These are phyloP conservation scores for Paramyrothecium sp. DNA, from an alignment of 2,329 filamentous ascomycete species.

Conservation along the genomic window DNA sequence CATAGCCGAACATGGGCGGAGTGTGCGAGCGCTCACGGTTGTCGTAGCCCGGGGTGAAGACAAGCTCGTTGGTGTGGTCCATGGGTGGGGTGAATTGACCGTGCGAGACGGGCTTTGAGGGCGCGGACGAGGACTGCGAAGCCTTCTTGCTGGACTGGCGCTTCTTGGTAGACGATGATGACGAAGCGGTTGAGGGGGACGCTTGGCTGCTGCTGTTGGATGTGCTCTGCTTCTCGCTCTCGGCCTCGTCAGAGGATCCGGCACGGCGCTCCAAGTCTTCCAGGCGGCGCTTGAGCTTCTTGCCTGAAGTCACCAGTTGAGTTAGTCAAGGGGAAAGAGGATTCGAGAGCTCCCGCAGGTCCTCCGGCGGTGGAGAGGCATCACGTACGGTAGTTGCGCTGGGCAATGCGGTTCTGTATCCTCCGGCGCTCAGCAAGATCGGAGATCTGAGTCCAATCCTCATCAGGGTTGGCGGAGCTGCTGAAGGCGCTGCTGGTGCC, in stretches of 20 bases:
- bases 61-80: constrained; percentile 61
- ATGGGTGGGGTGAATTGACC: constrained; percentile 63
- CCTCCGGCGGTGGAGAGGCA: neutral
- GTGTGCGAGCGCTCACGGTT: constrained; percentile 69
- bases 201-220: constrained; percentile 19
- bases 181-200: constrained; percentile 15
- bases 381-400: constrained; percentile 88
- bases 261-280: constrained; percentile 82
- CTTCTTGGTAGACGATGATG: constrained; percentile 27
- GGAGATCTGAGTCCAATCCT: constrained; percentile 99
- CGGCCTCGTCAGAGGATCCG: constrained; percentile 51
- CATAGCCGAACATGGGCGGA: constrained; percentile 67
- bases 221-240: constrained; percentile 24
- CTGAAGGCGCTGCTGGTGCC: constrained; percentile 93
- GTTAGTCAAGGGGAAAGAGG: no score
- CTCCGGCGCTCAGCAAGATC: constrained; percentile 90
- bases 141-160: constrained; percentile 23
- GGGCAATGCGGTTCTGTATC: constrained; percentile 97
- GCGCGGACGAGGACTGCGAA: constrained; percentile 23
- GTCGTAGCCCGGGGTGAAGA: constrained; percentile 61
- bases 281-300: constrained; percentile 88
- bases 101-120: constrained; percentile 34
- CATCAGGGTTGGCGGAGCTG: constrained; percentile 89
- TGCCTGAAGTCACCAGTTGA: constrained; percentile 53
- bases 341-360: no score